Evolutionary conservation across 257 asterid genomes (phyloP), one percentile per base, ranked within the genome.

Genomic region (Petunia secreta): DNA sequence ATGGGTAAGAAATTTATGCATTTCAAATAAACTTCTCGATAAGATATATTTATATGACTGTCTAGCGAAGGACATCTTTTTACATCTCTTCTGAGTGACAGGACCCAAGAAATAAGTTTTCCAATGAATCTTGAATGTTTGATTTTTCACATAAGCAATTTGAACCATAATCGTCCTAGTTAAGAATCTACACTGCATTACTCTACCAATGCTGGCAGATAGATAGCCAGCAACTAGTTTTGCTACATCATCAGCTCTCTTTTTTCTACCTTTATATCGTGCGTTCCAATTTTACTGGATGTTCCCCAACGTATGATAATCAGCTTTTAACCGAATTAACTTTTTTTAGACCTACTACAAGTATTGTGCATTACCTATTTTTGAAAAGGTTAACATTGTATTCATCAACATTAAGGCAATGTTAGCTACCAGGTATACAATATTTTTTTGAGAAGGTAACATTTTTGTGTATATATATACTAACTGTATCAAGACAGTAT

Each of bases 201-300:
- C 7, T 2, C 77, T 71, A 34, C 77, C 59, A 71, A 48, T 11
- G 4, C 44, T 2, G 9, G 77, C 11, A 11, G 77, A 71, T 34
- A 71, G 62, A 48, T 34, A 71, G 62, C 34, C 44, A 34, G 57
- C 60, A 71, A 48, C 77, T 48, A 34, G 77, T 10, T 46, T 46
- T 71, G 77, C 77, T 71, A 48, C 62, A 71, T 34, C 77, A 48
- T 48, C 60, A 48, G 59, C 77, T 34, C 77, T 48, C 77, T 71
- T 71, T 71, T 25, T 48, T 48, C 40, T 48, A 9, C 43, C 54
- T 16, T 8, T n/a, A 15, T 46, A 41, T 71, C 50, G 77, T 71
- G 60, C 8, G 39, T 25, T 10, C 36, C 34, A 48, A 25, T 48
- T 34, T 34, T 48, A 25, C 36, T 1, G 2, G 11, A 71, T 69